Base-by-base conservation (phyloP, 2,329 filamentous ascomycete species). In the Bipolaris gigantea region DNA sequence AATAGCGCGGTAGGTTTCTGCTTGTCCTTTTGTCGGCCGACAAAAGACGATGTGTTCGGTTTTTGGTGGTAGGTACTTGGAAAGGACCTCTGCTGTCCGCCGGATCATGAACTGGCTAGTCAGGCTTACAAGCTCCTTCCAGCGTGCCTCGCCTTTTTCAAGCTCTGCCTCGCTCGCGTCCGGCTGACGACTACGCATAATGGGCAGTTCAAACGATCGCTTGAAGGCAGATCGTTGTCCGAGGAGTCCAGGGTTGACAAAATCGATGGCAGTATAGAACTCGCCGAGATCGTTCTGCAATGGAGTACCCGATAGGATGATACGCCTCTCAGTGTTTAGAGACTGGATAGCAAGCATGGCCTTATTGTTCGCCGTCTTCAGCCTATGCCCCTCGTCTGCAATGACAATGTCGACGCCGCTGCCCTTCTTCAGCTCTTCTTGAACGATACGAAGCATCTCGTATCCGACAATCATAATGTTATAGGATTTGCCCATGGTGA, bases 391-490 rank as follows among this genome's bases (percentile, higher is more conserved):
- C 73, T 89, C 86, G 62, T 89, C 86, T n/a, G 85, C 85, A 61
- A 89, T 83, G 50, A 89, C 81, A 51, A 89, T 87, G 65, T 90
- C 88, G 44, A 90, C 83, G 1, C 83, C 82, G 50, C 76, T 73
- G 6, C 83, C 84, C 64, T 84, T 84, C 57, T 84, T 82, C 40
- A 90, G 73, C 47, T 87, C 85, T 46, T 86, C 85, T 57, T 88
- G 83, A 1, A 89, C 83, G 4, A 79, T 81, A 43, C 85, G 80
- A 27, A 89, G 75, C 72, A 87, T 87, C 70, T 90, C 87, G 64
- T 90, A 90, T 1, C 87, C 87, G 53, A 90, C 84, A 60, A 90
- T 87, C 85, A 89, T 86, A 21, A 90, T 79, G 61, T 81, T 87
- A 66, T 89, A 90, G 21, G 81, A 80, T 64, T 80, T 86, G 27